Conservation (phyloP, 805 yeast species). For the Alloascoidea africana region DNA sequence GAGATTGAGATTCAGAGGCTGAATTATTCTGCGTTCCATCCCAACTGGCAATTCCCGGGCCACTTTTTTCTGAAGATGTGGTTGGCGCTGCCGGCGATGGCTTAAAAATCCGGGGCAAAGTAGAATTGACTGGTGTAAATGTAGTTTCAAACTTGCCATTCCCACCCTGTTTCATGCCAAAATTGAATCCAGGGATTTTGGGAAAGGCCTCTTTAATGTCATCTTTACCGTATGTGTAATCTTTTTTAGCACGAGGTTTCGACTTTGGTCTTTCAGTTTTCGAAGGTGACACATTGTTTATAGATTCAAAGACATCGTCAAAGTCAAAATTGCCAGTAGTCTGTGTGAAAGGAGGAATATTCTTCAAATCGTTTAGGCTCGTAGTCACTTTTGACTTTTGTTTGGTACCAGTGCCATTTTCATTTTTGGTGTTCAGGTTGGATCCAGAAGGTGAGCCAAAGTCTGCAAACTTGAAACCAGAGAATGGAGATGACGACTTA, state of each 20-base stretch:
- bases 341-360: conserved; percentile 17
- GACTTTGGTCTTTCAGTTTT: background rate
- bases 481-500: too few species aligned
- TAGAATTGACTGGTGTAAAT: background rate
- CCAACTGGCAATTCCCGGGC: too few species aligned
- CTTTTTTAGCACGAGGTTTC: background rate
- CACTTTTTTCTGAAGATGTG: too few species aligned
- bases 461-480: too few species aligned
- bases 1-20: too few species aligned
- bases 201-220: background rate
- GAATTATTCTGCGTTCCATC: too few species aligned
- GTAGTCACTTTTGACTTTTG: too few species aligned
- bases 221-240: background rate
- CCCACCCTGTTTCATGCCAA: background rate
- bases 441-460: too few species aligned
- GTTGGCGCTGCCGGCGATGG: background rate
- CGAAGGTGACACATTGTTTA: conserved; percentile 6
- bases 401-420: too few species aligned
- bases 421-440: too few species aligned
- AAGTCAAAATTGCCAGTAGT: conserved; percentile 17
- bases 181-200: too few species aligned
- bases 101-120: background rate
- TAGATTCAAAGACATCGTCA: conserved; percentile 11
- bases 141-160: conserved; percentile 3
- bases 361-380: conserved; percentile 9